Evolutionary conservation across 306 rosid genomes (phyloP).

Genomic region (Vicia villosa): DNA sequence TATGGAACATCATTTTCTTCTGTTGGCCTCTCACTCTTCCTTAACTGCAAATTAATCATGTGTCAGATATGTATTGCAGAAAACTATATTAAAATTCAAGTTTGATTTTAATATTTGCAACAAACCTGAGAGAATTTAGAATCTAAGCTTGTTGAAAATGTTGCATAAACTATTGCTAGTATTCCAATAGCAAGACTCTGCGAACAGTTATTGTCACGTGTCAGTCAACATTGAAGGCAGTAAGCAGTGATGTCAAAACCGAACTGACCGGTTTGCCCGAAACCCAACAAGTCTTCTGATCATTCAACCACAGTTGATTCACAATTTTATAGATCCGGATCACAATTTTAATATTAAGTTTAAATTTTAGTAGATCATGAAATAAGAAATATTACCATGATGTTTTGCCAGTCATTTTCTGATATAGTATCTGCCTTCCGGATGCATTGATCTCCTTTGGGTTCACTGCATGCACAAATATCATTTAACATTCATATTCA

Average conservation of each 20-base stretch:
- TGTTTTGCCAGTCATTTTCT: conserved; percentile 85
- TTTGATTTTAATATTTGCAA: conserved; percentile 38
- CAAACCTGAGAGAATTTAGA: conserved; percentile 89
- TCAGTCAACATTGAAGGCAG: conserved; percentile 23
- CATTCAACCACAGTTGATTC: not conserved
- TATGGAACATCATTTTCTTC: conserved; percentile 91
- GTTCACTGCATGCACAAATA: conserved; percentile 65
- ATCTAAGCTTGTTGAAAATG: conserved; percentile 96
- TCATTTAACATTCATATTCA: conserved; percentile 24
- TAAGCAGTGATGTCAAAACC: not conserved
- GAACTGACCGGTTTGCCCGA: not conserved
- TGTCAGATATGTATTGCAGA: conserved; percentile 34
- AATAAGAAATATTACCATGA: conserved; percentile 61
- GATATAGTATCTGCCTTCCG: conserved; percentile 48
- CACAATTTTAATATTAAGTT: not conserved
- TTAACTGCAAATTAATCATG: conserved; percentile 59
- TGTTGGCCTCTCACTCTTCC: conserved; percentile 54
- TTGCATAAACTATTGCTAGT: conserved; percentile 81
- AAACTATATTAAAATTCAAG: conserved; percentile 11
- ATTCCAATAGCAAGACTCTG: conserved; percentile 92
- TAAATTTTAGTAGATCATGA: conserved; percentile 13
- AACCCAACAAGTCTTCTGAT: too few relatives aligned
- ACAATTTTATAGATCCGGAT: not conserved
- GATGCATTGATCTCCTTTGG: conserved; percentile 70
- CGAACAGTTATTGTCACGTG: conserved; percentile 36